phyloP scores from a whole-genome alignment of 805 yeast species.

The Zygosaccharomyces lentus region DNA sequence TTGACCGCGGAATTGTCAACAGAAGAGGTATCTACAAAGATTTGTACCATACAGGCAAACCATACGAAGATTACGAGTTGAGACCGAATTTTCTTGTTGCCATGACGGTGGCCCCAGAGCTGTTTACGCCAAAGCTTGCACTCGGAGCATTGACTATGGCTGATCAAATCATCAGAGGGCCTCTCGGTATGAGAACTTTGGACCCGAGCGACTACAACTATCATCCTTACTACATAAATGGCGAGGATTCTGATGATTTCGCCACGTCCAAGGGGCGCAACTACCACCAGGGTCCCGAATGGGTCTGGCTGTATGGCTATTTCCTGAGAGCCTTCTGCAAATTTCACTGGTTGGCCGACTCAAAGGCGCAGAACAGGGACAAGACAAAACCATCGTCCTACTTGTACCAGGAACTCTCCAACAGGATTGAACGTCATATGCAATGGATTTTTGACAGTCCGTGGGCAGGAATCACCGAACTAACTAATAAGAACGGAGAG shows the following conservation, averaged over 20 bases:
- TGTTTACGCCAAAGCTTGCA: constrained; percentile 63
- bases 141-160: constrained; percentile 63
- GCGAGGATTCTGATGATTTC: constrained; percentile 78
- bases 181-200: constrained; percentile 84
- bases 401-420: constrained; percentile 54
- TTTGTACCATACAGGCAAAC: constrained; percentile 72
- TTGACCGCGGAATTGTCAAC: constrained; percentile 65
- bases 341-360: constrained; percentile 44
- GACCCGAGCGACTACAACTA: constrained; percentile 93
- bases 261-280: constrained; percentile 93
- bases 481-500: constrained; percentile 84
- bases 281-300: constrained; percentile 98
- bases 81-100: constrained; percentile 93
- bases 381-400: constrained; percentile 43
- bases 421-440: constrained; percentile 59
- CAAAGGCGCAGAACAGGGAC: constrained; percentile 33
- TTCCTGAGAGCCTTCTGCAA: constrained; percentile 72
- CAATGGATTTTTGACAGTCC: constrained; percentile 67
- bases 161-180: constrained; percentile 74
- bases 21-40: constrained; percentile 95
- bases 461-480: constrained; percentile 93
- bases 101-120: constrained; percentile 90
- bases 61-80: constrained; percentile 89
- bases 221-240: constrained; percentile 80
- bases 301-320: constrained; percentile 92